Conservation (phyloP, 306 rosid genomes). For the Vigna angularis region DNA sequence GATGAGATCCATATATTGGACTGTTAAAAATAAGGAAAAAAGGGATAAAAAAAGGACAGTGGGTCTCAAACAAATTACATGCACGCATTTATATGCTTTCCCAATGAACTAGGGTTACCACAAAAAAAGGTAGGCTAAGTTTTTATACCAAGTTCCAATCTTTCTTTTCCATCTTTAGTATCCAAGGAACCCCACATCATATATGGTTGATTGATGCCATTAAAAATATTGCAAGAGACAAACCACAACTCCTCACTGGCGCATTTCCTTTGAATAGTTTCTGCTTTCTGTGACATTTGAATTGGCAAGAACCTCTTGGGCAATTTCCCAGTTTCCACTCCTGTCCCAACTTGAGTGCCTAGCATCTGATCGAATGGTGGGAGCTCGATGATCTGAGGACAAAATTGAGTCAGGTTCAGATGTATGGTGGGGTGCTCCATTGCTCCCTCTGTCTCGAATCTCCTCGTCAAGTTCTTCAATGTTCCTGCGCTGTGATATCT, state of each 20-base stretch:
- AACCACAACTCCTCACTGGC: slow-evolving; percentile 49
- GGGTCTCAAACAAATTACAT: slow-evolving; percentile 61
- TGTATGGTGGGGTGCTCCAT: slow-evolving; percentile 62
- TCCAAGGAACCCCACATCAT: slow-evolving; percentile 49
- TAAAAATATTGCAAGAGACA: slow-evolving; percentile 47
- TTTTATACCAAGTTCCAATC: slow-evolving; percentile 44
- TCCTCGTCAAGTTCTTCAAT: slow-evolving; percentile 79
- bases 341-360: slow-evolving; percentile 88
- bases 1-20: slow-evolving; percentile 47
- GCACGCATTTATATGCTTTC: slow-evolving; percentile 60
- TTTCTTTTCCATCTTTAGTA: slow-evolving; percentile 36
- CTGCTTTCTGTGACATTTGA: slow-evolving; percentile 76
- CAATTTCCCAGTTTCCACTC: slow-evolving; percentile 85
- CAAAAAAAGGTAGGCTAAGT: slow-evolving; percentile 22
- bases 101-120: slow-evolving; percentile 48
- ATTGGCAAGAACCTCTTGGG: slow-evolving; percentile 66
- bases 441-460: slow-evolving; percentile 74
- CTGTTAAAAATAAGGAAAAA: slow-evolving; percentile 26
- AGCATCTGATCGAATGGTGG: slow-evolving; percentile 74
- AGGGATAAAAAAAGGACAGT: slow-evolving; percentile 39
- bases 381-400: slow-evolving; percentile 79
- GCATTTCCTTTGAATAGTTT: slow-evolving; percentile 65
- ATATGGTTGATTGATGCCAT: slow-evolving; percentile 29
- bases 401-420: slow-evolving; percentile 73
- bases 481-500: slow-evolving; percentile 92